Evolutionary conservation across 1,284 basidiomycete species (phyloP).

Genomic region (Gastroboletus turbinatus): DNA sequence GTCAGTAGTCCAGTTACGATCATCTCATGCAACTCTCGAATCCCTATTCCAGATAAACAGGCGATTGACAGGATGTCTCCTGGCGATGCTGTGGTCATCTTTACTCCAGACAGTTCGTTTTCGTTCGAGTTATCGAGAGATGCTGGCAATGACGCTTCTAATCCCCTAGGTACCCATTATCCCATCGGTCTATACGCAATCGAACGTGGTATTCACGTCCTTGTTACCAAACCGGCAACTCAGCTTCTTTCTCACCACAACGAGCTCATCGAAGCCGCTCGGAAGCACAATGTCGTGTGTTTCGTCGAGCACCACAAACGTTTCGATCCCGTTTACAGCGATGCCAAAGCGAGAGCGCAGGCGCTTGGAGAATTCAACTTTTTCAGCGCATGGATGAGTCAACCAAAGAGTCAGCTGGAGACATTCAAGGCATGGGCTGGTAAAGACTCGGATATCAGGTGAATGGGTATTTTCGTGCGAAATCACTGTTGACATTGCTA

Average conservation of each 20-base stretch:
- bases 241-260: constrained; percentile 84
- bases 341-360: constrained; percentile 76
- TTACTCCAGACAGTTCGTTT: constrained; percentile 79
- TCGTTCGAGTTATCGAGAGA: neutral
- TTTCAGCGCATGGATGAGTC: constrained; percentile 90
- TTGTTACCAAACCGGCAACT: constrained; percentile 92
- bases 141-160: neutral
- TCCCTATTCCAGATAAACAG: constrained; percentile 62
- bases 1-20: constrained; percentile 43
- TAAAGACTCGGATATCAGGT: constrained; percentile 89
- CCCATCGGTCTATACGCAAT: constrained; percentile 86
- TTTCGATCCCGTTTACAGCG: constrained; percentile 92
- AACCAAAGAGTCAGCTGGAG: constrained; percentile 91
- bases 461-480: neutral
- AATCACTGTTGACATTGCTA: neutral
- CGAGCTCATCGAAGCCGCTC: constrained; percentile 71
- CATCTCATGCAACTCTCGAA: constrained; percentile 5
- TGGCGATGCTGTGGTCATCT: constrained; percentile 86
- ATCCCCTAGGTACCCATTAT: constrained; percentile 72
- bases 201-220: constrained; percentile 80
- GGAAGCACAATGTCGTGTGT: constrained; percentile 79
- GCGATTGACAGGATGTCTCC: constrained; percentile 81
- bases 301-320: constrained; percentile 90
- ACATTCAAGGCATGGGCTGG: constrained; percentile 95
- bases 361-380: constrained; percentile 91